Evolutionary conservation across 768 basidiomycete genomes (phyloP), one percentile per base, ranked within the genome.

Genomic region (Lactarius indigo): DNA sequence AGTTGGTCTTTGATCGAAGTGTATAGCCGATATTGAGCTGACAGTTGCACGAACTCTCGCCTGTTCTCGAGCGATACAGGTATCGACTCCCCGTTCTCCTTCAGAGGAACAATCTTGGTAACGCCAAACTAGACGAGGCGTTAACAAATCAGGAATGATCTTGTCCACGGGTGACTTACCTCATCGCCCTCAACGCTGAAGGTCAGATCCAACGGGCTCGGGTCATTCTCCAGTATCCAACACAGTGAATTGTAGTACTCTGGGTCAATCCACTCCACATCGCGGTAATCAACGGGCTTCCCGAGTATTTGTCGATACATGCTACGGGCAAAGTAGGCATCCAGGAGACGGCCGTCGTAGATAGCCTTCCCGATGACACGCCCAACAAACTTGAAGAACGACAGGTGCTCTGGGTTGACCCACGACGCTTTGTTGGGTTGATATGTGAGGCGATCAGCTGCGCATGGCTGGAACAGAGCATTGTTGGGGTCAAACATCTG

Each of bases 401-500:
- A 88, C 20, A 98, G 78, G 78, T 98, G 96, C 72, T 98, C 96
- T 1, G 91, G 91, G 74, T 98, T 98, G 74, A 97, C 91, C 84
- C 87, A 89, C 2, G 92, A 94, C 66, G 93, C 90, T 75, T 93
- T 91, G 80, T 94, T 94, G 2, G 96, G 96, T 77, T 98, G 97
- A 73, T 98, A 99, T 1, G 96, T 97, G 61, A 92, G 84, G 72
- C 88, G 87, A 77, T 97, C 97, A 5, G 94, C 96, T 0, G 94
- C 95, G 75, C 94, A 97, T 20, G 97, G 96, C 75, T 98, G 94
- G 86, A 99, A 99, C 31, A 98, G 84, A 5, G 95, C 96, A 72
- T 97, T 97, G 78, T 96, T 94, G 30, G 97, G 96, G 76, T 99
- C 94, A 78, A 99, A 99, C 91, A 99, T 99, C 76, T 97, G 95